Percentiles rank a stretch among this genome's conserved stretches.
These are phyloP conservation scores for Elsinoe fawcettii DNA, from an alignment of 2,329 filamentous ascomycete genomes.

Conservation along the genomic window DNA sequence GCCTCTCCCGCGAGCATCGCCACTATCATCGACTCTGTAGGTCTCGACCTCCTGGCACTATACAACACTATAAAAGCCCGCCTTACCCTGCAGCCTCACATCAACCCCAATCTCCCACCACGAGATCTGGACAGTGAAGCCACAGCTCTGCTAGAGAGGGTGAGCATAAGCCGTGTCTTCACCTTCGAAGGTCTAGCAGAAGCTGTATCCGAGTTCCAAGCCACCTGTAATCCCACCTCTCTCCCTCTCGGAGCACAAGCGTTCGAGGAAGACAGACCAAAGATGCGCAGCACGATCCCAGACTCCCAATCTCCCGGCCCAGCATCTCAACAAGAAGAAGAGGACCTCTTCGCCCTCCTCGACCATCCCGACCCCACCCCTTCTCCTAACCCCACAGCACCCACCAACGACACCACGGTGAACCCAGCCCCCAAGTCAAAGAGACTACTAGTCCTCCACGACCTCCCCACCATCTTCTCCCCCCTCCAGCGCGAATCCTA, in stretches of 20 bases:
- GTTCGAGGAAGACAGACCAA: not conserved
- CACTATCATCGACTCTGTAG: conserved; percentile 41
- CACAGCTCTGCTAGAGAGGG: conserved; percentile 34
- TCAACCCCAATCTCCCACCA: conserved; percentile 14
- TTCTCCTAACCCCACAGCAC: conserved; percentile 31
- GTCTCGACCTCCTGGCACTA: conserved; percentile 39
- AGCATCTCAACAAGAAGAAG: conserved; percentile 24
- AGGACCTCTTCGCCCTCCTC: conserved; percentile 31
- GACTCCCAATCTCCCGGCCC: conserved; percentile 32
- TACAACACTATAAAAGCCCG: conserved; percentile 22
- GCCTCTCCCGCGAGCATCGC: conserved; percentile 24
- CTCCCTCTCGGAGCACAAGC: not conserved
- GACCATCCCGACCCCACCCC: conserved; percentile 28
- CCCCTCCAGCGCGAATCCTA: conserved; percentile 26
- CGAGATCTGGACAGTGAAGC: conserved; percentile 12
- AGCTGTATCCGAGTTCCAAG: conserved; percentile 37
- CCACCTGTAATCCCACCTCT: conserved; percentile 14
- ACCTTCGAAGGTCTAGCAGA: conserved; percentile 43
- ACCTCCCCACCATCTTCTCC: conserved; percentile 23
- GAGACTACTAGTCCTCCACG: conserved; percentile 25
- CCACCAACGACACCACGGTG: no score
- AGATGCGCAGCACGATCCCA: conserved; percentile 23
- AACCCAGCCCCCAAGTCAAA: conserved; percentile 25
- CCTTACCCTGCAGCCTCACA: not conserved
- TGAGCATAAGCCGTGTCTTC: conserved; percentile 45